Evolutionary conservation across 768 basidiomycete species (phyloP).

Genomic region (Plicaturopsis crispa): DNA sequence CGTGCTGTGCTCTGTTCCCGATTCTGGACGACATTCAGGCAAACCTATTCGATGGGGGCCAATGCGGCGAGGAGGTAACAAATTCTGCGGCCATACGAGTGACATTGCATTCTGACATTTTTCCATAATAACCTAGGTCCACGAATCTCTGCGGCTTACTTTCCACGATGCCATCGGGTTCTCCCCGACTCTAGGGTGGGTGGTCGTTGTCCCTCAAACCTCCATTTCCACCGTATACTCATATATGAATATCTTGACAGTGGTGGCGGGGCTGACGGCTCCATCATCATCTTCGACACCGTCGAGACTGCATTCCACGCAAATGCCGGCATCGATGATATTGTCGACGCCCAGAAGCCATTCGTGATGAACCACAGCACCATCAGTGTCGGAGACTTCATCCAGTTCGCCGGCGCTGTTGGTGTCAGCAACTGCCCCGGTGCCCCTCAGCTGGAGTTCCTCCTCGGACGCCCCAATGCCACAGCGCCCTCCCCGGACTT

Average conservation of each 20-base stretch:
- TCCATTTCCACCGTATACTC: no score
- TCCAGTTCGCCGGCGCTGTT: constrained; percentile 28
- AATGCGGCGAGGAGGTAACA: constrained; percentile 8
- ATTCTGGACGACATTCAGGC: constrained; percentile 2
- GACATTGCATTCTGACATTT: no score
- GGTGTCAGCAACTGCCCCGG: constrained; percentile 30
- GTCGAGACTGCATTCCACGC: constrained; percentile 35
- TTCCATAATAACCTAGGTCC: no score
- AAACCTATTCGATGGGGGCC: constrained; percentile 4
- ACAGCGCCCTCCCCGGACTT: constrained; percentile 18
- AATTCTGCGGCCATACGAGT: no score
- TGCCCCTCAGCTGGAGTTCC: constrained; percentile 28
- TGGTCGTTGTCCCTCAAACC: no score
- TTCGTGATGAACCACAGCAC: constrained; percentile 27
- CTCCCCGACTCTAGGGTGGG: no score
- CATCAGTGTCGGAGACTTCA: constrained; percentile 38
- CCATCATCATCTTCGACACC: constrained; percentile 35
- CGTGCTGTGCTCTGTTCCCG: constrained; percentile 11
- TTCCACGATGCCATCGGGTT: no score
- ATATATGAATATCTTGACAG: no score
- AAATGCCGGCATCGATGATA: constrained; percentile 34
- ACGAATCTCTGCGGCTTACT: no score
- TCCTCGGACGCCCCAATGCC: constrained; percentile 26
- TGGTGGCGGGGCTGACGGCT: constrained; percentile 35
- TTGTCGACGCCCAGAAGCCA: constrained; percentile 26